Evolutionary conservation across 768 basidiomycete species (phyloP), one percentile per base, ranked within the genome.

Genomic region (Hydnomerulius pinastri): DNA sequence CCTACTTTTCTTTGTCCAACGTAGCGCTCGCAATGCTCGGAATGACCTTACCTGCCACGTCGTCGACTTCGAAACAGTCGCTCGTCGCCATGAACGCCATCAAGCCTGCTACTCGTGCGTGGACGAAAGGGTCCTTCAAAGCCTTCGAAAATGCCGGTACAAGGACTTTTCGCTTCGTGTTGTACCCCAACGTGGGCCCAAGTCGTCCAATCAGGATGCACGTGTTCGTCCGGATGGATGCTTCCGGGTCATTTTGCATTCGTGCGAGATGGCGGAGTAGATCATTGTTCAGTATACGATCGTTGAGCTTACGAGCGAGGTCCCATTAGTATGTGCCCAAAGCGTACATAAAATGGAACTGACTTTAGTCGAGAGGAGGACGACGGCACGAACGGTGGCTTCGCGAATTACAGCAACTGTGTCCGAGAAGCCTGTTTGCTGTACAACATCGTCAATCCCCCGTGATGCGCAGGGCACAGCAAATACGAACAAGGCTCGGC

Each of bases 401-500:
- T 98, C 97, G 32, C 97, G 84, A 50, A 99, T 90, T 39, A 98
- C 77, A 1, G 95, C 86, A 2, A 98, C 91, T 0, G 94, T 95
- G 64, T 99, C 97, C 3, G 87, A 80, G 63, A 98, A 98, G 0
- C 97, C 97, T 3, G 92, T 91, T 84, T 96, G 92, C 94, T 96
- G 38, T 29, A 21, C 24, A 35, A 24, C 23, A 23, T 18, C 1
- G 44, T 58, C 17, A 56, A 20, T 8, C 33, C 10, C 9, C n/a
- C 30, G 13, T 15, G 10, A 6, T 2, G 13, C 27, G 17, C 12
- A 18, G 23, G n/a, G 23, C 15, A 33, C 13, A 6, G 10, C 9
- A 2, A 41, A 4, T 20, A 50, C 64, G n/a, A 46, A 97, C 93
- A 35, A 99, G 72, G 72, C 94, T 82, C 2, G 97, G 95, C 81